Evolutionary conservation across 2,329 filamentous ascomycete species (phyloP).

Genomic region (Penicillium oxalicum): DNA sequence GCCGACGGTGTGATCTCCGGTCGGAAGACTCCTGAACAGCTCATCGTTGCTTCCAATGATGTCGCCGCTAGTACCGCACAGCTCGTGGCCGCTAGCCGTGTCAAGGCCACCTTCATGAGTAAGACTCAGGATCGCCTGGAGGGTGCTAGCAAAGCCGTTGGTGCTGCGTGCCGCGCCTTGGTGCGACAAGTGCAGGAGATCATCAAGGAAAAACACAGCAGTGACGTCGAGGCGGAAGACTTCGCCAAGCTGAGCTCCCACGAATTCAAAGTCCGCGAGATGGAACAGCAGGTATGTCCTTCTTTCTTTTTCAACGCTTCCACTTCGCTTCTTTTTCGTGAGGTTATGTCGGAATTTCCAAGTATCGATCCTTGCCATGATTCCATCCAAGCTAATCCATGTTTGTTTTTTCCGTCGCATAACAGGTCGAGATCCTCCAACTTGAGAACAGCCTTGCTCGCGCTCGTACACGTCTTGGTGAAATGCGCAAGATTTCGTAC

Average conservation of each 20-base stretch:
- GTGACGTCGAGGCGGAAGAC: conserved; percentile 73
- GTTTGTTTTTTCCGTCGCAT: not conserved
- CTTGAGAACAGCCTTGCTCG: conserved; percentile 78
- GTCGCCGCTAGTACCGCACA: conserved; percentile 95
- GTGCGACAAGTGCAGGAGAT: conserved; percentile 92
- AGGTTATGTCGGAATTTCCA: too few species aligned
- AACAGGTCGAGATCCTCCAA: conserved; percentile 90
- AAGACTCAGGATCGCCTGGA: conserved; percentile 92
- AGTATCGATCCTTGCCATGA: not conserved
- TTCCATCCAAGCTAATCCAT: conserved; percentile 7
- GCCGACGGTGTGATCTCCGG: conserved; percentile 90
- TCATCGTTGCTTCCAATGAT: conserved; percentile 96
- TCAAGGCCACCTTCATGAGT: conserved; percentile 97
- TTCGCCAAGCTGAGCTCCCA: conserved; percentile 83
- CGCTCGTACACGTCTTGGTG: conserved; percentile 76
- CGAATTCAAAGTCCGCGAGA: conserved; percentile 97
- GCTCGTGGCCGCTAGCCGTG: conserved; percentile 87
- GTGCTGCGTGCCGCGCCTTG: conserved; percentile 75
- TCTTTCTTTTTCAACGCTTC: conserved; percentile 5
- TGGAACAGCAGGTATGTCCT: conserved; percentile 90
- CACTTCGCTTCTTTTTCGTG: not conserved
- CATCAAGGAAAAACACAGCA: conserved; percentile 77
- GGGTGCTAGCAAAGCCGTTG: conserved; percentile 86
- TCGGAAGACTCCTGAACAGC: conserved; percentile 89
- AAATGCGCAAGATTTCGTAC: conserved; percentile 98